A percentile compares a stretch with the other conserved stretches of the same genome.
phyloP scores from a whole-genome alignment of 2,329 filamentous ascomycete species.

The Fusarium sp. region DNA sequence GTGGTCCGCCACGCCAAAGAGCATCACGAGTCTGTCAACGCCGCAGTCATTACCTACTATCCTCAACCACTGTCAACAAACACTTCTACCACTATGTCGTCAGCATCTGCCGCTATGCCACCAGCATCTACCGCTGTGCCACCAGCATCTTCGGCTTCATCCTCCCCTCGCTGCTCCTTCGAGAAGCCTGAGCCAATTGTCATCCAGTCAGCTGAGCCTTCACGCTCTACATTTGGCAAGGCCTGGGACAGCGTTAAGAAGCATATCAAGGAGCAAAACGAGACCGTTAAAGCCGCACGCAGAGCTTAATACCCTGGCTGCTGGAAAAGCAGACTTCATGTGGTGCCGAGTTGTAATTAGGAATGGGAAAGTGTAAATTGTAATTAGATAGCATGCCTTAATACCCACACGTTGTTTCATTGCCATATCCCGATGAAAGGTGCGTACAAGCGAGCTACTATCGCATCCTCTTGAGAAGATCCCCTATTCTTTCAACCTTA shows the following conservation, averaged over 20 bases:
- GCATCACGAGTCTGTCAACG: constrained; percentile 18
- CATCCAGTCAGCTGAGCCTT: not conserved
- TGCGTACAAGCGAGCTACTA: too few species aligned
- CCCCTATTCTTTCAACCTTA: too few species aligned
- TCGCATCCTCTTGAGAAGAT: too few species aligned
- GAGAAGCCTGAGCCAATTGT: not conserved
- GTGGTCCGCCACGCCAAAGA: constrained; percentile 21
- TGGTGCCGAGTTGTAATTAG: too few species aligned
- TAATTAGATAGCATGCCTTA: too few species aligned
- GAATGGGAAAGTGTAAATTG: too few species aligned
- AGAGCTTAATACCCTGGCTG: not conserved
- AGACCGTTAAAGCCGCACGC: not conserved
- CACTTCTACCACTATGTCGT: too few species aligned
- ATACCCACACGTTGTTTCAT: too few species aligned
- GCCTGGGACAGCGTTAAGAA: not conserved
- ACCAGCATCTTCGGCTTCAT: not conserved
- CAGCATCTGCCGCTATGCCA: not conserved
- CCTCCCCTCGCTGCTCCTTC: not conserved
- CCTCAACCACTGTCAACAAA: not conserved
- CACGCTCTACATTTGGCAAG: not conserved
- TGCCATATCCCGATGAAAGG: too few species aligned
- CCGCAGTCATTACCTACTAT: constrained; percentile 8
- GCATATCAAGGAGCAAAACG: not conserved
- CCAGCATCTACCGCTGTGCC: not conserved
- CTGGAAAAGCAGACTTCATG: not conserved